phyloP scores from a whole-genome alignment of 306 rosid genomes.

The Prunus fruticosa region DNA sequence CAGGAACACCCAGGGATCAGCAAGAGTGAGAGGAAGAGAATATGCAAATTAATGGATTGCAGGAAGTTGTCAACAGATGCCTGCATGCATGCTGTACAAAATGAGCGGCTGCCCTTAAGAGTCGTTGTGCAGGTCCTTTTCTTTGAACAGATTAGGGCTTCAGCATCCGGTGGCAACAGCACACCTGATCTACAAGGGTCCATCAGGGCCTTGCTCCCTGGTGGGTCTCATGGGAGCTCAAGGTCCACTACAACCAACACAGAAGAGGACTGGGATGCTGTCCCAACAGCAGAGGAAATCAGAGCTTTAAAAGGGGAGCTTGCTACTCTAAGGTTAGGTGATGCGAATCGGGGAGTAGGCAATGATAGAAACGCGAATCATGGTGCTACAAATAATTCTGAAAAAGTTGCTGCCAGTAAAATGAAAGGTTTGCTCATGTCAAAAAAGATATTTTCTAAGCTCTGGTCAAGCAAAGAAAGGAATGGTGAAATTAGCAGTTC shows the following conservation, averaged over 20 bases:
- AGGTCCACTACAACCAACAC: slow-evolving; percentile 81
- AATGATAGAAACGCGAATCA: slow-evolving; percentile 28
- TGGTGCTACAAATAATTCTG: slow-evolving; percentile 35
- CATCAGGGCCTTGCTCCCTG: slow-evolving; percentile 59
- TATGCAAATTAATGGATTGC: slow-evolving; percentile 92
- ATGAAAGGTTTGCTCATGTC: slow-evolving; percentile 63
- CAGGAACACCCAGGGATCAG: slow-evolving; percentile 92
- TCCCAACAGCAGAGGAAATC: slow-evolving; percentile 68
- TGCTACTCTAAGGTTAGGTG: slow-evolving; percentile 41
- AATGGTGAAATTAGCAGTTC: slow-evolving; percentile 81
- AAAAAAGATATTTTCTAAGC: slow-evolving; percentile 75
- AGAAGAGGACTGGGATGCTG: slow-evolving; percentile 84
- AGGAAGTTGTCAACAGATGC: slow-evolving; percentile 81
- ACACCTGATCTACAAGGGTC: slow-evolving; percentile 67
- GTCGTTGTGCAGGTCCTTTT: slow-evolving; percentile 88
- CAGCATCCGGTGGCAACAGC: slow-evolving; percentile 56
- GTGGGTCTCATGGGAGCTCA: slow-evolving; percentile 78
- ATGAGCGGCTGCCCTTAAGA: slow-evolving; percentile 85
- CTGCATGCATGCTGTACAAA: slow-evolving; percentile 93
- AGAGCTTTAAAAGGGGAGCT: slow-evolving; percentile 70
- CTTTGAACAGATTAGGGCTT: slow-evolving; percentile 78
- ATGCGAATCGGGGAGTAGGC: slow-evolving; percentile 25
- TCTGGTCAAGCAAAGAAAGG: slow-evolving; percentile 80
- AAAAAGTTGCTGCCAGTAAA: slow-evolving; percentile 53
- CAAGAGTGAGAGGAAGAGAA: slow-evolving; percentile 80